phyloP scores from a whole-genome alignment of 805 yeast genomes.

The Pichia paraexigua region DNA sequence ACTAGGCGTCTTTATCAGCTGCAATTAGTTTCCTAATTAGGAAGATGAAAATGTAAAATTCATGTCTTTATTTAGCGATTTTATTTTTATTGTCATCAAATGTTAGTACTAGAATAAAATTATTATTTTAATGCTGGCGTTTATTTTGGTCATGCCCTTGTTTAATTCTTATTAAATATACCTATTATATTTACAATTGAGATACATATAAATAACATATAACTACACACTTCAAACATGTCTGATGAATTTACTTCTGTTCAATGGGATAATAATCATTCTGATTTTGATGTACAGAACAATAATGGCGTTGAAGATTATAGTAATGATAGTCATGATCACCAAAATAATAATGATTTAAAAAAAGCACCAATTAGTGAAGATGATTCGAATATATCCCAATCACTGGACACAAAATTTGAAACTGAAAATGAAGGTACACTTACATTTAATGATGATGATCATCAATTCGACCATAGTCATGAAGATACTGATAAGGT shows the following conservation, averaged over 20 bases:
- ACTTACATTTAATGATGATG: neutral
- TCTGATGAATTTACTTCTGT: slow-evolving; percentile 48
- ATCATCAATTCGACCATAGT: neutral
- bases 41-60: neutral
- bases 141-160: neutral
- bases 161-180: neutral
- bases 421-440: neutral
- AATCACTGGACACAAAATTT: neutral
- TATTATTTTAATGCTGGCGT: neutral
- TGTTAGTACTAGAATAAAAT: neutral
- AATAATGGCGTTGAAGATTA: neutral
- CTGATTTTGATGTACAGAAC: neutral
- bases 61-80: neutral
- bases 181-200: neutral
- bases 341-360: neutral
- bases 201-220: neutral
- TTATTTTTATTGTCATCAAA: neutral
- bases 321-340: neutral
- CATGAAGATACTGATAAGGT: neutral
- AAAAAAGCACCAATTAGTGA: neutral
- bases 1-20: too few relatives aligned
- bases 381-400: neutral
- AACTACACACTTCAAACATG: slow-evolving; percentile 13
- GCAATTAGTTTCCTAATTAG: neutral
- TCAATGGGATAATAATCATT: slow-evolving; percentile 37